Evolutionary conservation across 2,329 filamentous ascomycete species (phyloP).

Genomic region (Arthrobotrys iridis): DNA sequence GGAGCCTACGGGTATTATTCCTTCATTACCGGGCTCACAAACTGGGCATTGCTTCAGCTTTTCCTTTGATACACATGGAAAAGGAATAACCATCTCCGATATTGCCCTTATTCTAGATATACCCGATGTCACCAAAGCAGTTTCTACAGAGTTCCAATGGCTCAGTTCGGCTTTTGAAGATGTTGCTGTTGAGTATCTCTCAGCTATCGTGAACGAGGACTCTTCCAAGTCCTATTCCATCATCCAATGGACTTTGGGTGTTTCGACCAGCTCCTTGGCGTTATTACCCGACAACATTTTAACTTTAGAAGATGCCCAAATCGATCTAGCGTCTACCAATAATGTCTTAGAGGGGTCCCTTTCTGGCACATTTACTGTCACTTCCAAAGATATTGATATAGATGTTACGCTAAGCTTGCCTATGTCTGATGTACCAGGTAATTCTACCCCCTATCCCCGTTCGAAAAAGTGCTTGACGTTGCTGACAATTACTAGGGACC

Average conservation of each 20-base stretch:
- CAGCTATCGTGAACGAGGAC: not conserved
- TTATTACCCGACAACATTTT: not conserved
- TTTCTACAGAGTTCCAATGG: not conserved
- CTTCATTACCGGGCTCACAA: not conserved
- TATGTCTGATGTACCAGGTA: not conserved
- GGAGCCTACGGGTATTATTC: not conserved
- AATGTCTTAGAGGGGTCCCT: not conserved
- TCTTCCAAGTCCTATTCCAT: not conserved
- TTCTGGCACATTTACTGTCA: not conserved
- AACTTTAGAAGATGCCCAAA: not conserved
- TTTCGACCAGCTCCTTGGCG: not conserved
- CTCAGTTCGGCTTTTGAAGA: not conserved
- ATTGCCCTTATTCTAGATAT: not conserved
- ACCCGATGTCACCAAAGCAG: not conserved
- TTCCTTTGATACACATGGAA: not conserved
- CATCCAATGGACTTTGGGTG: not conserved
- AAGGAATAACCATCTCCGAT: not conserved
- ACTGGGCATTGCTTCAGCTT: not conserved
- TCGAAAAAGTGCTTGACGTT: not conserved
- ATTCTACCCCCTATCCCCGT: not conserved
- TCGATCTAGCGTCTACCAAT: not conserved
- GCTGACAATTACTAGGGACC: not conserved
- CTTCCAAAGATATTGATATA: not conserved
- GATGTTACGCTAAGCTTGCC: not conserved
- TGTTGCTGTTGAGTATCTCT: not conserved